Base-by-base conservation (phyloP, 768 basidiomycete species). In the Mycena crocata region DNA sequence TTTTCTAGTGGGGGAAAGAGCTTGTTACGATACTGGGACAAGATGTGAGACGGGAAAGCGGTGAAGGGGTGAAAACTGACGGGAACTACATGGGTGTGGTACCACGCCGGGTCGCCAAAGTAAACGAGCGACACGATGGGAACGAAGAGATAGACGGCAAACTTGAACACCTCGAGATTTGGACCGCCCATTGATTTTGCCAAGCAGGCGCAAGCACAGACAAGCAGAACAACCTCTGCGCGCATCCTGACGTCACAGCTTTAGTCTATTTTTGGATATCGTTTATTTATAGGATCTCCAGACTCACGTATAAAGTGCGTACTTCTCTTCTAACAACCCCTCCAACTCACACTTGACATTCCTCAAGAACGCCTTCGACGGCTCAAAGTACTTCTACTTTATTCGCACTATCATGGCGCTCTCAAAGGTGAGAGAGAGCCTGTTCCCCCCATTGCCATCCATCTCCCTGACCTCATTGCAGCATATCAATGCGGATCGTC, bases 51-150 rank as follows among this genome's bases (percentile, higher is more conserved):
- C 24, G 59, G 37, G 30, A 14, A 50, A 6, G 31, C 14, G 56
- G 37, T 35, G 21, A 13, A 26, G 35, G 32, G 23, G 5, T 28
- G 51, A 60, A 19, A 31, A 70, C 81, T 40, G 75, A 94, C 92
- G 10, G 94, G 93, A 37, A 93, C 79, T 63, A 96, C 93, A 70
- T 93, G 84, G 51, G 83, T 81, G 60, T 86, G 84, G 74, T 95
- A 96, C 94, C 94, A 96, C 44, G 91, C 87, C 7, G 93, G 93
- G 76, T 95, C 93, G 46, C 94, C 94, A 74, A 93, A 95, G 78
- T 95, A 92, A 54, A 94, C 80, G 73, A 96, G 86, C 26, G 93
- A 90, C 49, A 86, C 81, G 62, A 96, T 88, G 13, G 94, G 94
- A 64, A 94, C 89, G 72, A 94, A 94, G 61, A 96, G 88, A 77